Evolutionary conservation across 306 rosid species (phyloP).

Genomic region (Quercus wislizeni): DNA sequence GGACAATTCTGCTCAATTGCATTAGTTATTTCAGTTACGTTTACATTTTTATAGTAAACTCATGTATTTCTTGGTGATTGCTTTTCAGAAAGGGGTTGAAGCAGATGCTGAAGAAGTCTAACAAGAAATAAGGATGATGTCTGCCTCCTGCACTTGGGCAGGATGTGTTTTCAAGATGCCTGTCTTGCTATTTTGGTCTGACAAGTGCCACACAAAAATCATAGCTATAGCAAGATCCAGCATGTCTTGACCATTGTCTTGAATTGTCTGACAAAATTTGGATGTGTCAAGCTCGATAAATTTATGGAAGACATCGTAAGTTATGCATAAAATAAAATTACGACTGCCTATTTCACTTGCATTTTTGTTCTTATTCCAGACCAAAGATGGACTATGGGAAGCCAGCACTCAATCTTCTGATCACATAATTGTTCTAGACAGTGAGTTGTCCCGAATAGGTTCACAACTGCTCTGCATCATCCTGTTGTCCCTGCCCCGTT

Average conservation of each 20-base stretch:
- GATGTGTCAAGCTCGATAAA: neutral
- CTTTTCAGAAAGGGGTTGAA: conserved; percentile 46
- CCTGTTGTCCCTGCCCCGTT: neutral
- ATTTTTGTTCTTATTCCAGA: neutral
- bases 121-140: conserved; percentile 37
- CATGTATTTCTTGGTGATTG: conserved; percentile 18
- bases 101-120: conserved; percentile 52
- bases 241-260: neutral
- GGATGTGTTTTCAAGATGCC: neutral
- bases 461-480: neutral
- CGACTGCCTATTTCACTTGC: neutral
- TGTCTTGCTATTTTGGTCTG: neutral
- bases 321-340: neutral
- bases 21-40: conserved; percentile 1
- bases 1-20: neutral
- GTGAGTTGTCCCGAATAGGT: neutral
- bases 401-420: neutral
- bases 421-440: neutral
- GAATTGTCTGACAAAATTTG: neutral
- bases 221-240: neutral
- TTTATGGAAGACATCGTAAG: neutral
- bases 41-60: conserved; percentile 11
- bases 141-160: conserved; percentile 1
- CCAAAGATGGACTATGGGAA: neutral
- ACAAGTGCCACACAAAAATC: neutral